Evolutionary conservation across 192 early-diverging fungal genomes (phyloP).

Genomic region (Spizellomyces sp.): DNA sequence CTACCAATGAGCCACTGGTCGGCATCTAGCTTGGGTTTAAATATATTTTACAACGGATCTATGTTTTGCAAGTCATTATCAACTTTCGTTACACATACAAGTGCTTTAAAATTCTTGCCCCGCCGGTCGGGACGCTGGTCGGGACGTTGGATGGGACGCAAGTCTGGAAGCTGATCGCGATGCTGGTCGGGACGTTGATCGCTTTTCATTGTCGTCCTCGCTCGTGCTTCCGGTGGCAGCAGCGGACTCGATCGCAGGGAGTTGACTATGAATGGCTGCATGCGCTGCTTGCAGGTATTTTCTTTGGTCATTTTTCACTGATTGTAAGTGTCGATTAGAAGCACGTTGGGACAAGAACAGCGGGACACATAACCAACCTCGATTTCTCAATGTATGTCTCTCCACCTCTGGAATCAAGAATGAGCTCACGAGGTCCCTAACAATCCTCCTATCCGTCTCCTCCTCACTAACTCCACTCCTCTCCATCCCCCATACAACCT

Average conservation of each 20-base stretch:
- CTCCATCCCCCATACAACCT: slow-evolving; percentile 36
- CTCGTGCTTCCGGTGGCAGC: neutral
- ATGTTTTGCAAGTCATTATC: too few species aligned
- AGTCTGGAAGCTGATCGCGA: neutral
- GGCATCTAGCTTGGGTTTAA: too few species aligned
- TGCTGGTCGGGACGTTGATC: neutral
- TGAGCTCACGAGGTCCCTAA: slow-evolving; percentile 53
- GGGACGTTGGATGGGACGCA: neutral
- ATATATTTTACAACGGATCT: too few species aligned
- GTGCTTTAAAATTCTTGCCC: neutral
- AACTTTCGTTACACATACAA: neutral
- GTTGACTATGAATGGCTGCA: neutral
- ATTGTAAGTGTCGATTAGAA: neutral
- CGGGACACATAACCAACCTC: slow-evolving; percentile 33
- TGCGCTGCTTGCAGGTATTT: slow-evolving; percentile 57
- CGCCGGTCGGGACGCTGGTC: neutral
- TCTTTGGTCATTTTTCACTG: slow-evolving; percentile 52
- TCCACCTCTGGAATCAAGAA: slow-evolving; percentile 66
- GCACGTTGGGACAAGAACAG: neutral
- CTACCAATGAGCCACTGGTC: too few species aligned
- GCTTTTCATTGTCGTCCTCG: neutral
- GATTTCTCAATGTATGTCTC: slow-evolving; percentile 41
- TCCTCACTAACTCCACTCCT: neutral
- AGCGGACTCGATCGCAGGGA: neutral
- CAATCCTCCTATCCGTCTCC: slow-evolving; percentile 27